Evolutionary conservation across 1,284 basidiomycete genomes (phyloP), one percentile per base, ranked within the genome.

Genomic region (Ganoderma lucidum): DNA sequence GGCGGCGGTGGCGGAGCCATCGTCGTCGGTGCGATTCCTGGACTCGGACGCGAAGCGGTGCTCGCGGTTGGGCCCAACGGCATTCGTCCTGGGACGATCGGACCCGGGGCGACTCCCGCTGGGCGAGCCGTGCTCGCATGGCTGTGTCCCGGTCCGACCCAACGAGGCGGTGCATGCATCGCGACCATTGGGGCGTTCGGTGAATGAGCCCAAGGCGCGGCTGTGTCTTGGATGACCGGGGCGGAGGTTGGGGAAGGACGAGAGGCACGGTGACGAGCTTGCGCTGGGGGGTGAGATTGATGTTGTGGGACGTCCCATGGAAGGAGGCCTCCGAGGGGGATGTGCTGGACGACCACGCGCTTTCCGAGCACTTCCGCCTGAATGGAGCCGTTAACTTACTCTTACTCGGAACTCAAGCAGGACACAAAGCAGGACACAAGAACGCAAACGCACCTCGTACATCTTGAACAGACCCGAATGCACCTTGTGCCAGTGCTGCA

Each of bases 321-420:
- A 65, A 95, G 80, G 17, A 94, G 77, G 5, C 94, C 94, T 30
- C 96, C 97, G 35, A 99, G 87, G 41, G 92, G 93, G 58, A 99
- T 86, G 77, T 98, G 97, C 80, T 99, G 97, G 15, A 99, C 96
- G 3, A 99, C 97, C 15, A 98, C 97, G n/a, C 93, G 88, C 81
- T 99, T 99, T 12, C 92, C 90, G 39, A 98, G 83, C n/a, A 98
- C 96, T 80, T 99, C 97, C 17, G 92, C 96, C 86, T 94, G 65
- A 8, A 48, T 32, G 10, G 35, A 55, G 28, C 48, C 39, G 59
- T 61, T 28, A 35, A 35, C 35, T 35, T 35, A 61, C 23, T 28
- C 15, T n/a, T 19, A 28, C 23, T 32, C 56, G 4, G 30, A 42
- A 19, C 14, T 12, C 59, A n/a, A n/a, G n/a, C n/a, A n/a, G n/a